Evolutionary conservation across 495 filamentous ascomycete genomes (phyloP).

Genomic region (Penicillium maclennaniae): DNA sequence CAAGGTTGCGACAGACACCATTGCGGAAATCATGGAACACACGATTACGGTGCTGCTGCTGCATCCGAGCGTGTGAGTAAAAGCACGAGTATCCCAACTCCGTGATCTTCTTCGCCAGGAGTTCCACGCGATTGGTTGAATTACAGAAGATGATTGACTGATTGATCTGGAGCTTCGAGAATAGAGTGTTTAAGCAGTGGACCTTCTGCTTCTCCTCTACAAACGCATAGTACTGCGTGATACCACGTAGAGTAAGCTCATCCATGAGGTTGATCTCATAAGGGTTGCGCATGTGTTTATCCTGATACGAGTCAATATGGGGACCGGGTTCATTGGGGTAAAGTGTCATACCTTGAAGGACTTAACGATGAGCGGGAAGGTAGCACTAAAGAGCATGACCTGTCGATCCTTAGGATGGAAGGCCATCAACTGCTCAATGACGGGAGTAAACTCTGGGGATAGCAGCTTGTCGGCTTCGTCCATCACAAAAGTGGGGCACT

Average conservation of each 20-base stretch:
- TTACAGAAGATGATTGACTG: conserved; percentile 99
- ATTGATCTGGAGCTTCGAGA: conserved; percentile 98
- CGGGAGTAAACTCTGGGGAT: conserved; percentile 92
- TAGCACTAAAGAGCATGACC: conserved; percentile 98
- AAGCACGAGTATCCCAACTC: conserved; percentile 99
- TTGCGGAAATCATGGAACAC: conserved; percentile 99
- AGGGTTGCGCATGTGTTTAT: conserved; percentile 92
- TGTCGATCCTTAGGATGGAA: conserved; percentile 96
- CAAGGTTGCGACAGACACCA: conserved; percentile 93
- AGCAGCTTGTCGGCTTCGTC: conserved; percentile 98
- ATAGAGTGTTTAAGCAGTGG: conserved; percentile 97
- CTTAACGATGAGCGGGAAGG: conserved; percentile 94
- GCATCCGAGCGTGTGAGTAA: conserved; percentile 98
- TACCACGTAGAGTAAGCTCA: conserved; percentile 94
- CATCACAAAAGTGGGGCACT: conserved; percentile 97
- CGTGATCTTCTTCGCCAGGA: conserved; percentile 98
- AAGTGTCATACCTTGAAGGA: conserved; percentile 66
- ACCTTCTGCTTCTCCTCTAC: conserved; percentile 99
- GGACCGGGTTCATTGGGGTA: background rate
- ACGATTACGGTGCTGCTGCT: conserved; percentile 93
- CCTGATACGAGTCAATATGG: conserved; percentile 37
- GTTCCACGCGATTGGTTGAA: conserved; percentile 94
- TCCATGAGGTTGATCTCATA: conserved; percentile 99
- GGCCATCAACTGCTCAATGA: conserved; percentile 88
- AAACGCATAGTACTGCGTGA: conserved; percentile 98